Evolutionary conservation across 495 filamentous ascomycete species (phyloP), one percentile per base, ranked within the genome.

Genomic region (Xanthoparmelia taractica): DNA sequence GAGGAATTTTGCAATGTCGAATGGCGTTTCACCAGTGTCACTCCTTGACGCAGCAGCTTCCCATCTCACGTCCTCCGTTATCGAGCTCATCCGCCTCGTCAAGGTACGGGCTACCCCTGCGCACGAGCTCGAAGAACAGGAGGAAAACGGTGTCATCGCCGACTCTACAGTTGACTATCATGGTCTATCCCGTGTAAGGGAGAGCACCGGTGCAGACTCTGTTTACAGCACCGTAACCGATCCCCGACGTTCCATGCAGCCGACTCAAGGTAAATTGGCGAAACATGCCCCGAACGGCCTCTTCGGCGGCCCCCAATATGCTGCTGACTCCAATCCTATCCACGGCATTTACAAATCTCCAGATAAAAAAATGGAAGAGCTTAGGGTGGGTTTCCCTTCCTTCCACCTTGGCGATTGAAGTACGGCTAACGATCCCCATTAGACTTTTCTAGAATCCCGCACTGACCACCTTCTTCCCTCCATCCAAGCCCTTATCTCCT

Each of bases 31-130:
- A 6, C 94, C 95, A 3, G 88, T 98, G n/a, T 95, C 90, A 4
- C 75, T 98, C 27, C 78, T 98, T 20, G 94, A 98, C 75, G 94
- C 94, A 15, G 94, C 94, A 12, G 93, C 92, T n/a, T 93, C 89
- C 18, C 92, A 98, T 75, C 77, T 98, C 29, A 88, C 88, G 13
- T 84, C 89, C 8, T 86, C 90, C 4, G 82, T 97, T 10, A 87
- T 98, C 27, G 94, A 96, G 66, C 77, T 97, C 23, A 77, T 96
- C 37, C 86, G 87, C 54, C 76, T 84, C 13, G 92, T 91, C 65
- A 96, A 96, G 75, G 88, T 98, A 63, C 81, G 88, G 20, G 78
- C 88, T 11, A 92, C 89, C 2, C 82, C 86, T 7, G 79, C 78
- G 0, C 85, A 85, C 37, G 91, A 94, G 66, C 71, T 90, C 23